A percentile compares a stretch with the other conserved stretches of the same genome.
Conservation (phyloP, 192 early-diverging fungal species). For the Phycomyces blakesleeanus region DNA sequence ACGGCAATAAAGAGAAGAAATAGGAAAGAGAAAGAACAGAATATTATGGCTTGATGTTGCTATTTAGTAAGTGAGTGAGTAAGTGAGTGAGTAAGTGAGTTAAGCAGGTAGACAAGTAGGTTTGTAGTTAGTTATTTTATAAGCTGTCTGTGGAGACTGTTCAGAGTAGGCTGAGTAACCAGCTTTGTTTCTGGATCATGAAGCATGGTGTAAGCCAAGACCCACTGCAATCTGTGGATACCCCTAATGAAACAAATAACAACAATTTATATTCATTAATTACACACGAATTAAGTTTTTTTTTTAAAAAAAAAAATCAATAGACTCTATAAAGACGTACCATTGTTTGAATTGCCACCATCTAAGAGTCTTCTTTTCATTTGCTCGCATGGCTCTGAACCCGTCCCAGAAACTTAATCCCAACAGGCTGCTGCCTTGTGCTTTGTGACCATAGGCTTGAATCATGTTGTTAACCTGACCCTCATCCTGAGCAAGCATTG, state of each 20-base stretch:
- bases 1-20: no score
- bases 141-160: not conserved
- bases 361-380: conserved; percentile 5
- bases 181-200: conserved; percentile 27
- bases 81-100: not conserved
- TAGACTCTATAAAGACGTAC: conserved; percentile 5
- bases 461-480: conserved; percentile 6
- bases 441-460: conserved; percentile 2
- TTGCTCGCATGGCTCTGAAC: conserved; percentile 13
- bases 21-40: no score
- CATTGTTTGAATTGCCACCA: conserved; percentile 26
- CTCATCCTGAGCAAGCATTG: conserved; percentile 18
- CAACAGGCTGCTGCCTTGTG: conserved; percentile 2
- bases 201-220: conserved; percentile 28
- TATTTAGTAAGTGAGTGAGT: no score
- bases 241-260: conserved; percentile 9
- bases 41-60: no score
- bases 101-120: not conserved
- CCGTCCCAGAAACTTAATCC: conserved; percentile 34
- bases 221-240: conserved; percentile 26
- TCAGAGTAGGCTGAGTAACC: conserved; percentile 22
- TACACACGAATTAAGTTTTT: no score
- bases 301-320: not conserved
- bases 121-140: not conserved
- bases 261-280: no score